These are phyloP conservation scores for Cadophora luteo-olivacea DNA, from an alignment of 2,329 filamentous ascomycete genomes.

Conservation along the genomic window DNA sequence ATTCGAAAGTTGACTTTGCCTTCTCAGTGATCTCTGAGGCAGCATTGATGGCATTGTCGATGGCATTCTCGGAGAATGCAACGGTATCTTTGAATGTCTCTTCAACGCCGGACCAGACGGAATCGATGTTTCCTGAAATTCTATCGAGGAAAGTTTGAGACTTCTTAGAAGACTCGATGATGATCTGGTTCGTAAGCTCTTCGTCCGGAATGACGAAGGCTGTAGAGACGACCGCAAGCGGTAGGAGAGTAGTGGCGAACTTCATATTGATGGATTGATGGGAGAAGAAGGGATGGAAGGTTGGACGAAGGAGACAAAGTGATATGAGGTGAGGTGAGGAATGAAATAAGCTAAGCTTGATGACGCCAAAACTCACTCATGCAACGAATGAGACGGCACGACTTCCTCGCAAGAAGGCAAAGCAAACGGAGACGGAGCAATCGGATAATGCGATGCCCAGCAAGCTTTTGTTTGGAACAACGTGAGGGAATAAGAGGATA, in stretches of 20 bases:
- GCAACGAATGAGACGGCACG: constrained; percentile 17
- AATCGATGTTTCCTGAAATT: constrained; percentile 45
- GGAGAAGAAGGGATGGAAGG: constrained; percentile 5
- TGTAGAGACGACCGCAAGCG: constrained; percentile 55
- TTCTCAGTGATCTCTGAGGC: constrained; percentile 32
- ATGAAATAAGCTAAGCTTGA: constrained; percentile 26
- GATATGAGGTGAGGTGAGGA: constrained; percentile 12
- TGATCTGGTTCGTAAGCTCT: constrained; percentile 51
- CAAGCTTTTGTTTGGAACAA: neutral
- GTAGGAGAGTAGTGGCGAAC: constrained; percentile 51
- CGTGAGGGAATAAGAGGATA: neutral
- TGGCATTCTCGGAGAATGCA: constrained; percentile 39
- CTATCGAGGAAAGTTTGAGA: constrained; percentile 43
- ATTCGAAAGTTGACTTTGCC: constrained; percentile 40
- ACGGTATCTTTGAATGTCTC: constrained; percentile 39
- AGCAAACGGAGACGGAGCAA: constrained; percentile 6
- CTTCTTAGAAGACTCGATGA: constrained; percentile 46
- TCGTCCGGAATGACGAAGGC: constrained; percentile 61
- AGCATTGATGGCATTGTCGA: constrained; percentile 43
- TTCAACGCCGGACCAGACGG: constrained; percentile 38
- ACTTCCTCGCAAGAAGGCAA: constrained; percentile 4
- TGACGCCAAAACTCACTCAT: constrained; percentile 12
- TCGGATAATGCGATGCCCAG: constrained; percentile 8
- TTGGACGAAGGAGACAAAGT: constrained; percentile 11
- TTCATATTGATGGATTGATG: constrained; percentile 42